Conservation (phyloP, 148 eudicot species). For the Rheum nobile region DNA sequence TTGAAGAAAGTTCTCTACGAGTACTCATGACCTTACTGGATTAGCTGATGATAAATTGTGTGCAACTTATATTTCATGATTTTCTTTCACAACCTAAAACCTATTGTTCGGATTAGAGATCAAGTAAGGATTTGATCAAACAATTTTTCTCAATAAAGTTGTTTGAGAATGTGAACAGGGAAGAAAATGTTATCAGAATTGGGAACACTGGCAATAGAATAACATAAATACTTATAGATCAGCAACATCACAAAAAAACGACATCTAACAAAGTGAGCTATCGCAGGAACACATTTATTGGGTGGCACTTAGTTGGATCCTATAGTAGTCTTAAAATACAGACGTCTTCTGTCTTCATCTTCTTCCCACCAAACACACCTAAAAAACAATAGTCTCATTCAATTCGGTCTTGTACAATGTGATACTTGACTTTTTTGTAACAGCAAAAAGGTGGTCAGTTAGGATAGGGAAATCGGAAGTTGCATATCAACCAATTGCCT, state of each 20-base stretch:
- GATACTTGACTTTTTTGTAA: no score
- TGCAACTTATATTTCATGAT: not conserved
- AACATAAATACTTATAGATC: no score
- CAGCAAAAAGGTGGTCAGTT: no score
- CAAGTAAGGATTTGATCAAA: not conserved
- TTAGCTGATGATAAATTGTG: not conserved
- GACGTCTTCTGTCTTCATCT: slow-evolving; percentile 79
- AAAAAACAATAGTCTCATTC: not conserved
- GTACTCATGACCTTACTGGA: not conserved
- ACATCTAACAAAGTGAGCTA: slow-evolving; percentile 56
- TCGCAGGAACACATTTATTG: slow-evolving; percentile 67
- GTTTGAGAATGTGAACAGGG: no score
- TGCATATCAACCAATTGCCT: no score
- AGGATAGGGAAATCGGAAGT: no score
- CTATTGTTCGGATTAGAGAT: not conserved
- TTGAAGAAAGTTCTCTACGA: slow-evolving; percentile 13
- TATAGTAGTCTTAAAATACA: slow-evolving; percentile 51
- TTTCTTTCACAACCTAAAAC: not conserved
- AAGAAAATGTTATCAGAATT: no score
- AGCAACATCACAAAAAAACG: no score
- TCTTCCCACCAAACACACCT: slow-evolving; percentile 99
- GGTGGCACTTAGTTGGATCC: slow-evolving; percentile 74
- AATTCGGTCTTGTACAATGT: no score
- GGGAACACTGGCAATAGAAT: no score
- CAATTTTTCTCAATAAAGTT: no score